Conservation (phyloP, 2,329 filamentous ascomycete genomes). For the Arthrobotrys iridis region DNA sequence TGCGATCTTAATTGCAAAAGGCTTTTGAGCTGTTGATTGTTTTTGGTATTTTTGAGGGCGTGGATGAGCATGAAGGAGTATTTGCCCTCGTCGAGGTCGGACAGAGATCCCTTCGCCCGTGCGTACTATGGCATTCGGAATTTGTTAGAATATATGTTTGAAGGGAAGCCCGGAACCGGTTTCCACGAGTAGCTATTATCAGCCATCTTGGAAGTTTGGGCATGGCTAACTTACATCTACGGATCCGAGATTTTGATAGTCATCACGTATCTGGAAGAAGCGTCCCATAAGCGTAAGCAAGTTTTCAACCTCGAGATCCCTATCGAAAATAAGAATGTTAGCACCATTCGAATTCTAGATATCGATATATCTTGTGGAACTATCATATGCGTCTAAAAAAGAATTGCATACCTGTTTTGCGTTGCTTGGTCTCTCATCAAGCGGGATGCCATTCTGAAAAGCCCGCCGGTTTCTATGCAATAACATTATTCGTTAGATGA, state of each 20-base stretch:
- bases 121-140: neutral
- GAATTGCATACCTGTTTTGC: constrained; percentile 6
- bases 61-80: constrained; percentile 37
- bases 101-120: constrained; percentile 17
- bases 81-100: constrained; percentile 42
- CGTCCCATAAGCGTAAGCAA: constrained; percentile 28
- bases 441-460: constrained; percentile 35
- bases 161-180: neutral
- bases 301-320: constrained; percentile 25
- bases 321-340: neutral
- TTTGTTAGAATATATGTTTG: neutral
- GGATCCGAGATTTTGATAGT: constrained; percentile 26
- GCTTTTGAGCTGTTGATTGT: neutral
- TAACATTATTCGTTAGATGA: neutral
- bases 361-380: neutral
- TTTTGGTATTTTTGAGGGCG: neutral
- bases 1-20: neutral
- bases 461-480: constrained; percentile 25
- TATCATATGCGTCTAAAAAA: neutral
- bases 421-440: constrained; percentile 25
- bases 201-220: neutral
- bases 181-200: neutral
- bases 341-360: neutral
- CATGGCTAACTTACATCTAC: constrained; percentile 15
- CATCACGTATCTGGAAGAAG: constrained; percentile 42